Evolutionary conservation across 2,329 filamentous ascomycete genomes (phyloP), one percentile per base, ranked within the genome.

Genomic region (Scedosporium boydii): DNA sequence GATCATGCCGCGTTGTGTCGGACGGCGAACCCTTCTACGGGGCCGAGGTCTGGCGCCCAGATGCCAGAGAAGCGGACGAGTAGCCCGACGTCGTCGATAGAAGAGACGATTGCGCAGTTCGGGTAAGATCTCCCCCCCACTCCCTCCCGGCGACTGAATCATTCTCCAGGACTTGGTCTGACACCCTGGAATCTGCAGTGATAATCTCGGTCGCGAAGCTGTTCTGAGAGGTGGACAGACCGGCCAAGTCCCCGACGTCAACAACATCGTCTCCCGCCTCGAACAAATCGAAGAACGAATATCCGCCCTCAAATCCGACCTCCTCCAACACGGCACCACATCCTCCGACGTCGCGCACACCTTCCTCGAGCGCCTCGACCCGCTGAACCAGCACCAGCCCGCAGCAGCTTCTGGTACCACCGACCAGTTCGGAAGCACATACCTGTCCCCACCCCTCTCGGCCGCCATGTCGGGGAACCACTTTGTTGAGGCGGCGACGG

Each of bases 231-330:
- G 10, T n/a, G 44, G 44, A 48, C 44, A 48, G 9, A 14, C 34
- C 34, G 34, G 34, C 34, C 44, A n/a, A 48, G 21, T 41, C 27
- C 16, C 55, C 16, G 55, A 58, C 34, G 55, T 58, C 2, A n/a
- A 16, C 4, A 34, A 38, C 27, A 14, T 58, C 14, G 14, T 58
- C 27, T 58, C 29, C 16, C 48, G 48, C 3, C 46, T 61, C 12
- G 59, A 61, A 27, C 23, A 56, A 18, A 61, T 61, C 48, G 59
- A 61, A 34, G 48, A 56, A 7, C 46, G 48, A 4, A 56, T 61
- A 29, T 18, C 41, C 14, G 34, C 59, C 23, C 48, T 61, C 27
- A 61, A 61, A 18, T 29, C 46, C 27, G 59, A 61, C 29, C 48
- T 61, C 26, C 59, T 61, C 29, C 59, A 14, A 7, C n/a, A 26